Base-by-base conservation (phyloP, 2,329 filamentous ascomycete genomes). In the Diaporthe vexans region DNA sequence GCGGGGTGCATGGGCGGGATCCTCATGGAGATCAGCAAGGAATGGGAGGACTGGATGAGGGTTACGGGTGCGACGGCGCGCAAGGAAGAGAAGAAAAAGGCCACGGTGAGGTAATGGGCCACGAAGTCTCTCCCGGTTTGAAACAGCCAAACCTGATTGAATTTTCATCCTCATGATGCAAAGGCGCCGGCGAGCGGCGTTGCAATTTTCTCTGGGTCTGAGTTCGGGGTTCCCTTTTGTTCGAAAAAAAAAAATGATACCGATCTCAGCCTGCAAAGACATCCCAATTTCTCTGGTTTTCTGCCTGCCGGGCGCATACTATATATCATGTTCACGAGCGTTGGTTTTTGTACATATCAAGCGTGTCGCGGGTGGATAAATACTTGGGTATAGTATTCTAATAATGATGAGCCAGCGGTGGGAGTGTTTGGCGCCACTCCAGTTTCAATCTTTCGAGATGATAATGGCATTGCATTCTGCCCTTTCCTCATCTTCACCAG, bases 1-100 rank as follows among this genome's bases (percentile, higher is more conserved):
- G 95, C 97, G 0, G 87, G 88, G 19, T 96, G 98, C 58, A 99
- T 99, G 97, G 94, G 95, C 57, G 92, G 93, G 26, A 94, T 98
- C n/a, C 86, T 99, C 48, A 96, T 95, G 83, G 97, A 99, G 85
- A 97, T 99, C 80, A 94, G 94, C 70, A 92, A 92, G 78, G 97
- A 98, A 82, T 98, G 96, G 96, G 94, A 95, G 77, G 94, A 96
- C 79, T 96, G 94, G 94, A 92, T 91, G 80, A 89, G 90, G 58
- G 88, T 89, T 0, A 91, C 90, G 5, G 74, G 74, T 15, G 72
- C 71, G 40, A 63, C 59, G 17, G 40, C 40, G 29, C 58, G 67
- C 43, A 56, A 29, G 57, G 72, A 70, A 24, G 72, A 69, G 3
- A 75, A 54, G 52, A 75, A 54, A 37, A 68, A 46, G 58, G 63